Evolutionary conservation across 306 rosid genomes (phyloP), one percentile per base, ranked within the genome.

Genomic region (Quercus robur): DNA sequence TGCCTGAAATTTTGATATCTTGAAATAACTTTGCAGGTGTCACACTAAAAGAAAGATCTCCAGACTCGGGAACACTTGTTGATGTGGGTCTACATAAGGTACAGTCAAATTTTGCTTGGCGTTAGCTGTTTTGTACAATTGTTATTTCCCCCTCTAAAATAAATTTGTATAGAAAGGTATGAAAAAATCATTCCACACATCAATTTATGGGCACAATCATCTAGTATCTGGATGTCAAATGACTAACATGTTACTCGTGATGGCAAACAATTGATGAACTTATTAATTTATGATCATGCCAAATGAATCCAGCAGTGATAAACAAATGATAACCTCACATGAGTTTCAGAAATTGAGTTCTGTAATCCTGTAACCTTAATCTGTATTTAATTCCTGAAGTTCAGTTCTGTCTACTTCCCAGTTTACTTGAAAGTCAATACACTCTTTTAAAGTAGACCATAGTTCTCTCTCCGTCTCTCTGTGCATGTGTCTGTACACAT

Each of bases 81-180:
- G 97, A 95, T 77, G 99, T 95, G 83, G 99, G 99, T 83, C 82
- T 95, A 82, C 85, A 71, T 84, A 91, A 95, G 98, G 99, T 95
- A 89, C 73, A 56, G 17, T 77, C 72, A 31, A 57, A 18, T 56
- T 83, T 81, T 78, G 35, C 82, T 67, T 41, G 12, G 46, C 44
- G 56, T 15, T 2, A 82, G 69, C 70, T 72, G 15, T 68, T 51
- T 23, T 68, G 25, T 80, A 9, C 59, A 18, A 28, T 35, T 56
- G 58, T 73, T 20, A 12, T 64, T 79, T 49, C 18, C 31, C 56
- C 73, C 78, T 66, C 46, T 71, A 71, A 10, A 14, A 54, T 20
- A 55, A 49, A 35, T 58, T 63, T 44, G 0, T 59, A 58, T 23
- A 8, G 66, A 59, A 0, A 21, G 30, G 0, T 59, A 0, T 59